Evolutionary conservation across 306 rosid genomes (phyloP), one percentile per base, ranked within the genome.

Genomic region (Heteromeles arbutifolia): DNA sequence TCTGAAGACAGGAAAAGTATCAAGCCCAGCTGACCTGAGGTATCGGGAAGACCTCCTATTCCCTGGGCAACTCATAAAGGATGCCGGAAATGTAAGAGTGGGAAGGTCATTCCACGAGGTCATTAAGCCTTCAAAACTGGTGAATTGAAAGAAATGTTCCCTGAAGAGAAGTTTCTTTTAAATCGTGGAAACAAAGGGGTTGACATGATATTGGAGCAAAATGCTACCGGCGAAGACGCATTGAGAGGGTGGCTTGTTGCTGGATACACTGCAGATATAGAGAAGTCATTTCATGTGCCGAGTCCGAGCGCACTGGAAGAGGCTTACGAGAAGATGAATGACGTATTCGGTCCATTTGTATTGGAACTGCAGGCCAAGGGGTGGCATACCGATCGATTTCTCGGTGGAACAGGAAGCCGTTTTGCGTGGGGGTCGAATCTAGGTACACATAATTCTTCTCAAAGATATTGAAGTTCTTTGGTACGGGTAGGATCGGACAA

Each of bases 181-280:
- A 86, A 79, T 37, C 82, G n/a, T 0, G 85, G 87, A 31, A 72
- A 56, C 54, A 85, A 84, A 64, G 84, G 89, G 81, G 84, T 85
- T 44, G 93, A 94, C 92, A 90, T 92, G 97, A 83, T 92, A 54
- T 75, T 94, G 87, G 89, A 88, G 82, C 86, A 88, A 66, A 85
- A 82, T 79, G 97, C 98, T 34, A 86, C 80, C 6, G 98, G 95
- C 17, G 97, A 94, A 84, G 97, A 94, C 77, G 98, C 96, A 69
- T 73, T 94, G 79, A 87, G 96, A 79, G 98, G 98, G 66, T 94
- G 96, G 97, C 88, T 94, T 64, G 97, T 94, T 65, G 97, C 98
- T 76, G 92, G 95, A 59, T 91, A 87, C 78, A 86, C 97, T 41
- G 79, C 84, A 56, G 80, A 82, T 48, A 74, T 61, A 63, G 75